phyloP scores from a whole-genome alignment of 768 basidiomycete species.

The Cubamyces lactineus region DNA sequence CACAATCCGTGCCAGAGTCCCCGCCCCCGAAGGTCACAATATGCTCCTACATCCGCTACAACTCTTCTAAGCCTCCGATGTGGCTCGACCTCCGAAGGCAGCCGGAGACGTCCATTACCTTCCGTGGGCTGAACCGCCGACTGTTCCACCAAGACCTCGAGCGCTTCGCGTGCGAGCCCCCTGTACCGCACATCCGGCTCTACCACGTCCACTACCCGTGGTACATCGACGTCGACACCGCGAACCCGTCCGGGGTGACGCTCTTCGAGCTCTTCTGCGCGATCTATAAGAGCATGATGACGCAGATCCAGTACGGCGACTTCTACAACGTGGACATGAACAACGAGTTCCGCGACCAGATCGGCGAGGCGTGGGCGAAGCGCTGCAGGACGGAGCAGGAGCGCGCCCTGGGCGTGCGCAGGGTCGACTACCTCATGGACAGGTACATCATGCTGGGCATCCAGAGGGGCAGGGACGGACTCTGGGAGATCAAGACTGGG shows the following conservation, averaged over 20 bases:
- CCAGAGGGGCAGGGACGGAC: conserved; percentile 53
- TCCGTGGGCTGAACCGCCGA: conserved; percentile 48
- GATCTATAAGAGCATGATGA: conserved; percentile 47
- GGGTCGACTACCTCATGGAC: conserved; percentile 63
- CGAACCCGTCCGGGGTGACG: conserved; percentile 57
- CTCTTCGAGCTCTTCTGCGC: conserved; percentile 56
- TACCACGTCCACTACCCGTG: conserved; percentile 63
- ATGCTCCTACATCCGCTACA: conserved; percentile 34
- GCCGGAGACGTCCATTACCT: conserved; percentile 43
- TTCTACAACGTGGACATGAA: conserved; percentile 63
- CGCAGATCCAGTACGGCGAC: conserved; percentile 52
- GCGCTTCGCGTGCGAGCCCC: conserved; percentile 56
- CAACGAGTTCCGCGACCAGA: conserved; percentile 44
- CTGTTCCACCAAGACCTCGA: conserved; percentile 54
- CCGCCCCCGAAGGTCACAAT: conserved; percentile 25
- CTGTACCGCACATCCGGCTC: conserved; percentile 53
- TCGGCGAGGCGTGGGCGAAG: conserved; percentile 48
- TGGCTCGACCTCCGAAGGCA: conserved; percentile 54
- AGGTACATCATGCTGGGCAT: conserved; percentile 58
- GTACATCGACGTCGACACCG: conserved; percentile 60
- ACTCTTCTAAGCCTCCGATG: conserved; percentile 40
- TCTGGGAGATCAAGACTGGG: conserved; percentile 67
- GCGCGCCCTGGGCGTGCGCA: conserved; percentile 49
- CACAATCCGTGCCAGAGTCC: conserved; percentile 15
- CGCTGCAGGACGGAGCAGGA: conserved; percentile 45